phyloP scores from a whole-genome alignment of 305 asterid species.

The Fraxinus ornus region DNA sequence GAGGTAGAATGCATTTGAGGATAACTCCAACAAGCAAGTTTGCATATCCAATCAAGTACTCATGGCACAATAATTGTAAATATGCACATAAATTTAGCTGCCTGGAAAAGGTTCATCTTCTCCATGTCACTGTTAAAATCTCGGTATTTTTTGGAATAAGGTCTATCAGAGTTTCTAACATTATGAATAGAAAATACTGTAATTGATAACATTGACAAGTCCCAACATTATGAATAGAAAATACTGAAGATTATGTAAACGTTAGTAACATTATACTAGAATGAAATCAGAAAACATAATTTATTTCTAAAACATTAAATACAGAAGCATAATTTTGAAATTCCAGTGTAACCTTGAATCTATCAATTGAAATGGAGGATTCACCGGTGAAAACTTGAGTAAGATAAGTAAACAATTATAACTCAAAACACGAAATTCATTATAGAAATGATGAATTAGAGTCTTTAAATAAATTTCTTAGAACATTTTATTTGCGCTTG shows the following conservation, averaged over 20 bases:
- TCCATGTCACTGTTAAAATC: no score
- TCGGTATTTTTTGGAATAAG: no score
- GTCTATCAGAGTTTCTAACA: no score
- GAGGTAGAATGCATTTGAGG: no score
- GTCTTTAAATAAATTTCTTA: neutral
- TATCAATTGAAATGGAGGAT: neutral
- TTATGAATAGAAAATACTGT: conserved; percentile 27
- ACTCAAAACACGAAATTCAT: neutral
- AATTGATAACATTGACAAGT: neutral
- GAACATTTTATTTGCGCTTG: no score
- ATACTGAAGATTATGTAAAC: neutral
- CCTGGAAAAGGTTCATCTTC: no score
- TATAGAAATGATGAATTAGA: neutral
- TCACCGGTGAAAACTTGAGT: neutral
- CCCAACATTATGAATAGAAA: neutral
- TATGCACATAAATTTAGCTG: no score
- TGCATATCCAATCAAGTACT: no score
- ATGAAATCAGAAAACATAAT: neutral
- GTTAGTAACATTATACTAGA: neutral
- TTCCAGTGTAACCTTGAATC: neutral
- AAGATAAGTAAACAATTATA: neutral
- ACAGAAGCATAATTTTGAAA: neutral
- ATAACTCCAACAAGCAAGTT: no score
- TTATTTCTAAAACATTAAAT: neutral
- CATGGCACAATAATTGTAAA: no score